Base-by-base conservation (phyloP, 139 green algal genomes). In the Chlamydomonas asymmetrica region DNA sequence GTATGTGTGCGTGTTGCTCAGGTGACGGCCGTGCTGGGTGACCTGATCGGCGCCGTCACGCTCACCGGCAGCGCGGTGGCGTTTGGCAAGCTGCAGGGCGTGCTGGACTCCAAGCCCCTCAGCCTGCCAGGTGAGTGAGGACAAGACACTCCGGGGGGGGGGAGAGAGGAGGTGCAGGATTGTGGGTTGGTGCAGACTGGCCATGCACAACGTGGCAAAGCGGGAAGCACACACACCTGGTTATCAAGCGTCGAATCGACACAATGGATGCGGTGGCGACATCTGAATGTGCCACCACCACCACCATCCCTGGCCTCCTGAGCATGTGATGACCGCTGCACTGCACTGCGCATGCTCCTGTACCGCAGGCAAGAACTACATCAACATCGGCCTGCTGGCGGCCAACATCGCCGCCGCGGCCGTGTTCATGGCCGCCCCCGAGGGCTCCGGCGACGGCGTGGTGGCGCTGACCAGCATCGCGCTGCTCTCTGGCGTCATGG, bases 51-150 rank as follows among this genome's bases (percentile, higher is more conserved):
- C 50, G 91, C 91, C 34, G 78, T 97, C 82, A 97, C 93, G 10
- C 84, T 97, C 41, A 97, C 92, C 34, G 91, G 91, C 65, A 82
- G 77, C 50, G 84, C 87, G 25, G 88, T 95, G 27, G 93, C 93
- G 5, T 97, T 96, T 71, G 90, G 85, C 73, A 97, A 97, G 88
- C 88, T 97, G 71, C 87, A 95, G 37, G 92, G 93, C 40, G 35
- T 93, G 16, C 78, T 97, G 32, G 32, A 70, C 27, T 90, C 80
- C 48, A 84, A 82, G 71, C 78, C 91, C 6, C 70, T 97, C 27
- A 81, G 75, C 66, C 86, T 96, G 57, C 92, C 91, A 37, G 63
- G 49, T 20, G 49, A 59, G n/a, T n/a, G n/a, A n/a, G n/a, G n/a
- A n/a, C n/a, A n/a, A n/a, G n/a, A n/a, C n/a, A n/a, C n/a, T n/a